Base-by-base conservation (phyloP, 345 rosid species). In the Citropsis articulata region DNA sequence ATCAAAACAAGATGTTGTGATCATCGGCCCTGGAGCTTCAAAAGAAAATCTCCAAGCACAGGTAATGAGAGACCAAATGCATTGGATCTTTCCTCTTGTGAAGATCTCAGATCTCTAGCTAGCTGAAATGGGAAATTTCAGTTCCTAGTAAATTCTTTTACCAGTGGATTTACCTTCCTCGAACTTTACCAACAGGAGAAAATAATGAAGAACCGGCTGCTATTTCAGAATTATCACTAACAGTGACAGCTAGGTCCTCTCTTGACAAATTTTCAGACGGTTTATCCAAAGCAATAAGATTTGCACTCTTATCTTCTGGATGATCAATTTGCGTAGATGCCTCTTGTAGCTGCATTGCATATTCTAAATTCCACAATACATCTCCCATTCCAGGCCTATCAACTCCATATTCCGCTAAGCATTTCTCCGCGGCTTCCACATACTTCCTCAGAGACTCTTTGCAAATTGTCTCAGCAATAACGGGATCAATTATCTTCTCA, bases 341-440 rank as follows among this genome's bases (percentile, higher is more conserved):
- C 75, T 87, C 93, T 73, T 90, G 89, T 63, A 94, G 96, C 85
- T 93, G 93, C 87, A 93, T 80, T 18, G 98, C 94, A 69, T 85
- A 90, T 73, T 94, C 98, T 71, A 91, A 87, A 83, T 90, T 90
- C 98, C 97, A 90, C 82, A 93, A 73, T 22, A 93, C 95, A 84
- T 91, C 97, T 72, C 95, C 95, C 91, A 93, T 95, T 53, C 90
- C 88, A 7, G 98, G 95, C 81, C 98, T 83, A 77, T 93, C 97
- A 16, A 89, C 93, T 6, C 98, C 98, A 14, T 89, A 81, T 82
- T 94, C 95, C 0, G 94, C 93, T 74, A 94, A 83, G 72, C 98
- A 94, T 83, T 94, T 93, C 89, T 91, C 93, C 2, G 94, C 97
- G 6, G 95, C 93, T 85, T 93, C 97, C 25, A 87, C 90, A 9